A percentile compares a stretch with the other conserved stretches of the same genome.
These are phyloP conservation scores for Ramaria sp. DNA, from an alignment of 768 basidiomycete genomes.

Conservation along the genomic window DNA sequence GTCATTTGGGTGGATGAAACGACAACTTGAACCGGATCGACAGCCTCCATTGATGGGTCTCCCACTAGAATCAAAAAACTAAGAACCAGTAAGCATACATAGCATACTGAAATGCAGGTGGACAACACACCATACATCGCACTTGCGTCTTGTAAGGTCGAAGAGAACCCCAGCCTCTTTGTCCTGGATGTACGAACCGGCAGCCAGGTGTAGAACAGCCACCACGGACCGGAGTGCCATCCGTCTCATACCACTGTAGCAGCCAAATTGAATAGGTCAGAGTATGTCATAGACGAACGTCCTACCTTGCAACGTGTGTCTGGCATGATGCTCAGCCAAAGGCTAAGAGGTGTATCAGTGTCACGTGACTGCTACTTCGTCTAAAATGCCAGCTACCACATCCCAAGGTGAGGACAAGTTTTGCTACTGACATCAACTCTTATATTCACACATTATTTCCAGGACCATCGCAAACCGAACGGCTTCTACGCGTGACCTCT, in stretches of 20 bases:
- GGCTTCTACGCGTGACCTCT: conserved; percentile 81
- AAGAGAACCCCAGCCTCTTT: neutral
- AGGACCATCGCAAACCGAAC: conserved; percentile 86
- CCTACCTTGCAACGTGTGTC: neutral
- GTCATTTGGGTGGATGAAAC: neutral
- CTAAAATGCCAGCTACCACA: neutral
- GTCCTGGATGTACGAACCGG: neutral
- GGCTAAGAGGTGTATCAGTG: neutral
- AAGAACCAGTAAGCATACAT: neutral
- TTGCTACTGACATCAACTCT: neutral
- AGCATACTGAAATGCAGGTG: neutral
- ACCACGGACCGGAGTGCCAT: neutral
- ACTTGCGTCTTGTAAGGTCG: neutral
- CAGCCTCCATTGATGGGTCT: neutral
- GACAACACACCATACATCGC: neutral
- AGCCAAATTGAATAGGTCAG: neutral
- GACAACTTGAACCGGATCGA: neutral
- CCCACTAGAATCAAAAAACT: neutral
- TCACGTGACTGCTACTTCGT: neutral
- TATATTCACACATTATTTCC: neutral
- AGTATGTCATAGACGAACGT: neutral
- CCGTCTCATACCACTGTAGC: neutral
- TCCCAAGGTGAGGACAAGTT: neutral
- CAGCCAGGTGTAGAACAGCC: neutral
- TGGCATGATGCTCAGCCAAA: neutral